These are phyloP conservation scores for Pholiota conissans DNA, from an alignment of 768 basidiomycete species.

Conservation along the genomic window DNA sequence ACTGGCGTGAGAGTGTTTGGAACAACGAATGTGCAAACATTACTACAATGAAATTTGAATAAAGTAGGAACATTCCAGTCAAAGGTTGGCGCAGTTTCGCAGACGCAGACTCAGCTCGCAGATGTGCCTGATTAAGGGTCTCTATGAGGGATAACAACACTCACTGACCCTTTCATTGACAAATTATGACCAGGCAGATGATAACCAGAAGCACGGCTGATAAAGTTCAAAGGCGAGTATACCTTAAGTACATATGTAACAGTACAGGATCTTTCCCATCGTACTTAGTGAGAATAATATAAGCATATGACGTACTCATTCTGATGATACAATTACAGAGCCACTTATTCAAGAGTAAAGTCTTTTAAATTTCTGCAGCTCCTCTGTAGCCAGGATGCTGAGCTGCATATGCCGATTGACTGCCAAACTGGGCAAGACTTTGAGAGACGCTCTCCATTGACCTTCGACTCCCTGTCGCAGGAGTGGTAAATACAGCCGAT, in stretches of 20 bases:
- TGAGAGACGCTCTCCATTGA: slow-evolving; percentile 31
- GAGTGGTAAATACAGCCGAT: slow-evolving; percentile 30
- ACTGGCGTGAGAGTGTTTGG: background rate
- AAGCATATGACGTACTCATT: background rate
- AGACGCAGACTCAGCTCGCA: too few species aligned
- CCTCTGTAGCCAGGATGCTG: slow-evolving; percentile 15
- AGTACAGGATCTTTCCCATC: too few species aligned
- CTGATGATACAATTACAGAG: slow-evolving; percentile 1
- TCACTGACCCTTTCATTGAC: too few species aligned
- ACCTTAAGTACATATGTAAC: too few species aligned
- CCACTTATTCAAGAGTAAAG: background rate
- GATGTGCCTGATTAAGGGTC: too few species aligned
- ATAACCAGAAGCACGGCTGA: too few species aligned
- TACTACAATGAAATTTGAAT: too few species aligned
- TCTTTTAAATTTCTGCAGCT: slow-evolving; percentile 16
- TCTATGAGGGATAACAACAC: too few species aligned
- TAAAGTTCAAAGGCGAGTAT: too few species aligned
- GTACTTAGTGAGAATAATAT: background rate
- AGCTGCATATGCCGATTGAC: background rate
- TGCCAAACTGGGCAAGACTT: slow-evolving; percentile 19
- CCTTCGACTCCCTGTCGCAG: slow-evolving; percentile 20
- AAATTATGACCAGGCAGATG: too few species aligned
- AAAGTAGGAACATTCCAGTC: too few species aligned
- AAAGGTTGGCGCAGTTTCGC: too few species aligned
- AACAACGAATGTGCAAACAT: background rate